Evolutionary conservation across 306 rosid genomes (phyloP).

Genomic region (Quillaja saponaria): DNA sequence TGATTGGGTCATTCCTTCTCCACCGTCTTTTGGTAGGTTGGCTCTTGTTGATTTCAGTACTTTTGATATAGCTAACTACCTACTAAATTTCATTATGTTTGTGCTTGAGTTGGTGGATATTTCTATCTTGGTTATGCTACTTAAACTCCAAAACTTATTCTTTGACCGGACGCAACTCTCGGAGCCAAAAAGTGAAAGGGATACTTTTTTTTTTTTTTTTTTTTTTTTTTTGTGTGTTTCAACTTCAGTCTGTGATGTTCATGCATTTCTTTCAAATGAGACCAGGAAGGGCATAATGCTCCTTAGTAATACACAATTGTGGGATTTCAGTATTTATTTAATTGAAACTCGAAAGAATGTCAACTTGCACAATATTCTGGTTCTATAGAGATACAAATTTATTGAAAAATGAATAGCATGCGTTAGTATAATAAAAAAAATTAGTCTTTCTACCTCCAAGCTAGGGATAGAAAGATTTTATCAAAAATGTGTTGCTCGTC

Average conservation of each 20-base stretch:
- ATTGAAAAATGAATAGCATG: background rate
- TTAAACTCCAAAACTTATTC: too few species aligned
- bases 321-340: background rate
- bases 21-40: conserved; percentile 72
- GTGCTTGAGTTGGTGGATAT: too few species aligned
- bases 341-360: background rate
- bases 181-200: too few species aligned
- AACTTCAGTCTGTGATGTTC: too few species aligned
- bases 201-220: too few species aligned
- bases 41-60: background rate
- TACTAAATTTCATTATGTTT: too few species aligned
- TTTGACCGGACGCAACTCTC: too few species aligned
- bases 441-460: background rate
- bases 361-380: conserved; percentile 1
- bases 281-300: background rate
- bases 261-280: too few species aligned
- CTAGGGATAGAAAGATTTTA: background rate
- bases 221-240: too few species aligned
- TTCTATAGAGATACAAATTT: background rate
- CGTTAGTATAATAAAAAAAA: background rate
- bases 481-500: background rate
- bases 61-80: too few species aligned
- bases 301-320: background rate
- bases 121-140: too few species aligned
- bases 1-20: conserved; percentile 91